These are phyloP conservation scores for Phytophthora palmivora DNA, from an alignment of 352 stramenopile species.

Conservation along the genomic window DNA sequence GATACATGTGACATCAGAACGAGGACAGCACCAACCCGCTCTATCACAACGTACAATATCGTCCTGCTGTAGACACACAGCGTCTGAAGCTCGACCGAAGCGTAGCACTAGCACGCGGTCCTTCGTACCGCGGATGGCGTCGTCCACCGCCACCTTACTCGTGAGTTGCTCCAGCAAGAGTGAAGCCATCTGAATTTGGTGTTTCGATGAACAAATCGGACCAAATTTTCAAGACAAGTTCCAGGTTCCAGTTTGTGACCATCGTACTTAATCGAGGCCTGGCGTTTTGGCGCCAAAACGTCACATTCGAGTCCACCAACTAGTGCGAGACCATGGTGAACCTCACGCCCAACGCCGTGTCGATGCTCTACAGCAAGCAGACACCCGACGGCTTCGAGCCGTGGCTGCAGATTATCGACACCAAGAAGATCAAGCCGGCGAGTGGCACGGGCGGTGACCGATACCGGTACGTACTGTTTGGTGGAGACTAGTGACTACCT, in stretches of 20 bases:
- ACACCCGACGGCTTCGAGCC: conserved; percentile 86
- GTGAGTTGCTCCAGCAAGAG: conserved; percentile 72
- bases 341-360: conserved; percentile 84
- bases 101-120: conserved; percentile 87
- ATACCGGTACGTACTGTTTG: conserved; percentile 67
- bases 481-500: not conserved
- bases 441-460: conserved; percentile 76
- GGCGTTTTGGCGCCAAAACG: not conserved
- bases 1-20: conserved; percentile 10
- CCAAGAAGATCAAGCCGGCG: conserved; percentile 88
- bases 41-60: conserved; percentile 62
- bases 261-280: no score
- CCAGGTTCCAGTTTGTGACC: no score
- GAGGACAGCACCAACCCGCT: not conserved
- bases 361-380: conserved; percentile 89
- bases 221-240: no score
- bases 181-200: conserved; percentile 60
- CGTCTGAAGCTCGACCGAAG: conserved; percentile 72
- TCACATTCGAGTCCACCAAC: conserved; percentile 2
- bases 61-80: conserved; percentile 85
- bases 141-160: conserved; percentile 75
- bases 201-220: no score
- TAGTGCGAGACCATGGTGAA: conserved; percentile 75
- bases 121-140: conserved; percentile 78
- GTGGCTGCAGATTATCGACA: conserved; percentile 90